These are phyloP conservation scores for Buddleja alternifolia DNA, from an alignment of 257 asterid genomes.

Conservation along the genomic window DNA sequence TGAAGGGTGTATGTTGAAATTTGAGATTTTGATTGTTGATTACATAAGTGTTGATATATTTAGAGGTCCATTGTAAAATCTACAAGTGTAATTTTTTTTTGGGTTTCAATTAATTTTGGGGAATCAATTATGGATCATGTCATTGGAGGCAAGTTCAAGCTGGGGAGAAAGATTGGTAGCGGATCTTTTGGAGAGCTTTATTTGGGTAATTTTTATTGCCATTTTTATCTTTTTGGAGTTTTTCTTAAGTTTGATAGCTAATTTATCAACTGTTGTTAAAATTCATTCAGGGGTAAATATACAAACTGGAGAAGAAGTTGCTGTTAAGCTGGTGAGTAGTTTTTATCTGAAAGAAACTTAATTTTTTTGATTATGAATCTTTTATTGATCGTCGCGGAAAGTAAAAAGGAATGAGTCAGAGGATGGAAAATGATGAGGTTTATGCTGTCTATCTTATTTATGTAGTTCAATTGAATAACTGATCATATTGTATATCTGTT, in stretches of 20 bases:
- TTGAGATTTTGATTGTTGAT: constrained; percentile 30
- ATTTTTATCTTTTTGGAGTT: constrained; percentile 18
- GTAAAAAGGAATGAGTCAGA: background rate
- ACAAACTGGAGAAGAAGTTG: constrained; percentile 98
- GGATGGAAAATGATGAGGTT: constrained; percentile 9
- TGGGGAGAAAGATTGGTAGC: constrained; percentile 94
- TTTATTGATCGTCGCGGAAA: background rate
- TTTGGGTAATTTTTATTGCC: constrained; percentile 58
- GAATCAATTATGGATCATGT: constrained; percentile 80
- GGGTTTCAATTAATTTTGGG: constrained; percentile 22
- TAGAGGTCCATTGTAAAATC: constrained; percentile 23
- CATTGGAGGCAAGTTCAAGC: constrained; percentile 90
- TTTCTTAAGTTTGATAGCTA: background rate
- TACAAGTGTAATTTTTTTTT: constrained; percentile 12
- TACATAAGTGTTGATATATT: constrained; percentile 26
- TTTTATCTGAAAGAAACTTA: background rate
- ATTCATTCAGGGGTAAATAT: constrained; percentile 73
- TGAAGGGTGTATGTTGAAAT: constrained; percentile 30
- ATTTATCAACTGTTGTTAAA: constrained; percentile 14
- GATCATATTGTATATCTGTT: constrained; percentile 3
- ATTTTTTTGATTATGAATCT: background rate
- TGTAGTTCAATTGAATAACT: background rate
- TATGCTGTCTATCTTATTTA: constrained; percentile 12
- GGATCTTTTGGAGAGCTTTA: constrained; percentile 99
- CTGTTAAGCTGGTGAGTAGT: constrained; percentile 81